Base-by-base conservation (phyloP, 176 grass and related monocot genomes). In the Avena atlantica region DNA sequence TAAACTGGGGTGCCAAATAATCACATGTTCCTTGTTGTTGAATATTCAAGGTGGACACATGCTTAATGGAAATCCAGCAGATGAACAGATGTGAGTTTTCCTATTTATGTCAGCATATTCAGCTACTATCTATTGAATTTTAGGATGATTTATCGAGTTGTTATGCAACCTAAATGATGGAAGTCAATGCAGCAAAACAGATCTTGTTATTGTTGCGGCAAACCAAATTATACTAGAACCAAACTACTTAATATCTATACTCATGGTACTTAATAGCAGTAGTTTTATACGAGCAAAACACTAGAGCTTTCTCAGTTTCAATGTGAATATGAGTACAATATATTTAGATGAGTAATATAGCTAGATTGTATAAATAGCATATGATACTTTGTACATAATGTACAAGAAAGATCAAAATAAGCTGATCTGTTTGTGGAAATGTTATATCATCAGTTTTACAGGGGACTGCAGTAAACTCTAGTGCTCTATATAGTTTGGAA, bases 61-160 rank as follows among this genome's bases (percentile, higher is more conserved):
- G 31, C 23, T 69, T 49, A 40, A 29, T 51, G 70, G 68, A 56
- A 13, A 62, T 50, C 42, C 70, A 29, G 19, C 70, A 53, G 12
- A 15, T 63, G 31, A 78, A 70, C 15, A 70, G 51, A 71, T 44
- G 88, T 90, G 77, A 78, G 83, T 50, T 76, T 78, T 86, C 20
- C n/a, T 78, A 53, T 66, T 74, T 80, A 58, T 81, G 69, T 77
- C 36, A 13, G 52, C 50, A 79, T 56, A 79, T 49, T 86, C 58
- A 85, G 24, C 19, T 73, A 51, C 45, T 25, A 36, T 47, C 12
- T 58, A 67, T 89, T 5, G 8, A 79, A n/a, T 64, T 85, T 1
- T 74, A 62, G 42, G 20, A 86, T 86, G 42, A 11, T 81, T 86
- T 37, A 21, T 25, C 58, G 2, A 76, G 52, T 36, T 81, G 61